phyloP scores from a whole-genome alignment of 768 basidiomycete species.

The Cystobasidium tubakii region DNA sequence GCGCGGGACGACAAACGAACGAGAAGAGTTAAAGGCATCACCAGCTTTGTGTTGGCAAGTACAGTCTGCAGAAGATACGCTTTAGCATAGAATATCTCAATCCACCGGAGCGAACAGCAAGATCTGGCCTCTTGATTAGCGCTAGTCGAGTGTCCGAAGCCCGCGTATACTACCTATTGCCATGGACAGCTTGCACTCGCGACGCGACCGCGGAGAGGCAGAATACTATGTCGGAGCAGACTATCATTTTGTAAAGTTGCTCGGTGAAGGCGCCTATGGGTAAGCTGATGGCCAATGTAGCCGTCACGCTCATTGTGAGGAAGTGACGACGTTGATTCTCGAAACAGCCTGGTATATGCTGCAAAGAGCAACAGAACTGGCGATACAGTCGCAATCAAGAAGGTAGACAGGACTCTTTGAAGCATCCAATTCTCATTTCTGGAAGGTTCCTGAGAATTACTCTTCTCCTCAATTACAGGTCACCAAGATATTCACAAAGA shows the following conservation, averaged over 20 bases:
- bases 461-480: too few relatives aligned
- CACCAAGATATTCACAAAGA: constrained; percentile 54
- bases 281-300: neutral
- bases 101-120: too few relatives aligned
- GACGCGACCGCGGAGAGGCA: neutral
- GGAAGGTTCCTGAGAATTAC: neutral
- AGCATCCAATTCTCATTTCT: too few relatives aligned
- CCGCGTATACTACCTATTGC: neutral
- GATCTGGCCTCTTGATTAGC: too few relatives aligned
- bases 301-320: too few relatives aligned
- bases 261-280: constrained; percentile 88
- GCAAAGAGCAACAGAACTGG: constrained; percentile 68
- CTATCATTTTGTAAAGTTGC: constrained; percentile 91
- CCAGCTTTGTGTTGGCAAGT: too few relatives aligned
- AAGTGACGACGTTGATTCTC: too few relatives aligned
- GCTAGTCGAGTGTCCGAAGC: too few relatives aligned
- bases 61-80: too few relatives aligned
- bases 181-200: neutral
- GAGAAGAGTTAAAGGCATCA: too few relatives aligned
- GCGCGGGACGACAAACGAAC: too few relatives aligned
- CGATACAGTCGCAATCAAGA: constrained; percentile 90
- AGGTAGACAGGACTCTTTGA: constrained; percentile 60
- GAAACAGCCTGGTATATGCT: constrained; percentile 37
- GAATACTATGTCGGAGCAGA: constrained; percentile 19
- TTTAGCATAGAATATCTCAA: too few relatives aligned